Base-by-base conservation (phyloP, 106 monocot genomes). In the Chionographis japonica region DNA sequence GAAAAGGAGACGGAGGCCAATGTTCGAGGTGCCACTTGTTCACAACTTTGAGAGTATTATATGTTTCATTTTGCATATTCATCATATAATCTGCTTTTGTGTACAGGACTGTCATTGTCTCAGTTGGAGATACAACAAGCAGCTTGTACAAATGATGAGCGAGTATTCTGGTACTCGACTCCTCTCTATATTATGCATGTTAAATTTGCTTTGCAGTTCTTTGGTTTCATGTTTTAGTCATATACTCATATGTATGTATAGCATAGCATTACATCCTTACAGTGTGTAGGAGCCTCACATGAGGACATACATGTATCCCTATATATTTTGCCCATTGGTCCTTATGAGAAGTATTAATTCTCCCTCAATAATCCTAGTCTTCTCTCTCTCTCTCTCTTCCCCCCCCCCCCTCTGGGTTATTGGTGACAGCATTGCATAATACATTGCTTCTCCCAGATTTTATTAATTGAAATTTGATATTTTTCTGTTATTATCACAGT, bases 111-210 rank as follows among this genome's bases (percentile, higher is more conserved):
- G 5, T n/a, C 51, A 10, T 39, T 70, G 13, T 52, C 75, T 4
- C 42, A 85, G 27, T 40, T 92, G 52, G 42, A 60, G 40, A 12
- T 85, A 50, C 42, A 84, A 71, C 67, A 69, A 16, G 61, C 74
- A 18, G 59, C 17, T 55, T 82, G 71, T 58, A 35, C 17, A 54
- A 78, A 75, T 42, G 91, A 81, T 72, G 91, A 91, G 55, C 78
- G 91, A 54, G 72, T 85, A 12, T 88, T 72, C 56, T 91, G 91
- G 91, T 91, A 82, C 18, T 12, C 41, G 37, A 64, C 50, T 12
- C 37, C 46, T 39, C 12, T 43, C 50, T 52, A 63, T 11, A 46
- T 46, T 10, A 46, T 10, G 9, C 46, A 46, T 10, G 9, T 46
- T 46, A 46, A 6, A 46, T 46, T 46, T 46, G 46, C 46, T 46